Evolutionary conservation across 192 early-diverging fungal species (phyloP).

Genomic region (Podila epicladia): DNA sequence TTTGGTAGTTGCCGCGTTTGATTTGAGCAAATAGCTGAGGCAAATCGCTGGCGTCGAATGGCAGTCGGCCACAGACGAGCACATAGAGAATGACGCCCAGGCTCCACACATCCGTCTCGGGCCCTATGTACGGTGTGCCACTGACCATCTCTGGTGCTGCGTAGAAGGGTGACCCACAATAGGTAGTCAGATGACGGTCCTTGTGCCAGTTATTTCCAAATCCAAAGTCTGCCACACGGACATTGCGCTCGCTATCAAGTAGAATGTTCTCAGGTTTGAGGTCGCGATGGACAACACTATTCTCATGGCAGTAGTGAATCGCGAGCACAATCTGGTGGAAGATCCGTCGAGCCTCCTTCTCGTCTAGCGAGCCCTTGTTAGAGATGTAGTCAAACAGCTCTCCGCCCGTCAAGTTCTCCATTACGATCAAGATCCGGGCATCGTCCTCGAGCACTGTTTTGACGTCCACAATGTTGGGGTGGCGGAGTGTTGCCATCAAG

Average conservation of each 20-base stretch:
- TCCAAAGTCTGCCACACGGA: slow-evolving; percentile 71
- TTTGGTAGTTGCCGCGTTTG: slow-evolving; percentile 61
- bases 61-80: slow-evolving; percentile 66
- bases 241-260: slow-evolving; percentile 56
- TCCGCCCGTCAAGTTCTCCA: slow-evolving; percentile 67
- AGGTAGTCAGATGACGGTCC: slow-evolving; percentile 67
- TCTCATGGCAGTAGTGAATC: slow-evolving; percentile 64
- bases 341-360: slow-evolving; percentile 58
- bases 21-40: slow-evolving; percentile 70
- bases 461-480: slow-evolving; percentile 66
- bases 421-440: slow-evolving; percentile 65
- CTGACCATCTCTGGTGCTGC: slow-evolving; percentile 75
- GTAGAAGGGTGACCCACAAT: slow-evolving; percentile 73
- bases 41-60: slow-evolving; percentile 67
- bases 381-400: slow-evolving; percentile 70
- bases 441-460: slow-evolving; percentile 60
- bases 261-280: slow-evolving; percentile 73
- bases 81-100: slow-evolving; percentile 69
- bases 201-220: slow-evolving; percentile 65
- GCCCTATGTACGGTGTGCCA: slow-evolving; percentile 66
- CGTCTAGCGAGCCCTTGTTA: slow-evolving; percentile 54
- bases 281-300: slow-evolving; percentile 68
- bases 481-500: slow-evolving; percentile 57
- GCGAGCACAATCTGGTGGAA: slow-evolving; percentile 64
- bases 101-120: slow-evolving; percentile 69